These are phyloP conservation scores for Venturia pyrina DNA, from an alignment of 2,329 filamentous ascomycete genomes.

Conservation along the genomic window DNA sequence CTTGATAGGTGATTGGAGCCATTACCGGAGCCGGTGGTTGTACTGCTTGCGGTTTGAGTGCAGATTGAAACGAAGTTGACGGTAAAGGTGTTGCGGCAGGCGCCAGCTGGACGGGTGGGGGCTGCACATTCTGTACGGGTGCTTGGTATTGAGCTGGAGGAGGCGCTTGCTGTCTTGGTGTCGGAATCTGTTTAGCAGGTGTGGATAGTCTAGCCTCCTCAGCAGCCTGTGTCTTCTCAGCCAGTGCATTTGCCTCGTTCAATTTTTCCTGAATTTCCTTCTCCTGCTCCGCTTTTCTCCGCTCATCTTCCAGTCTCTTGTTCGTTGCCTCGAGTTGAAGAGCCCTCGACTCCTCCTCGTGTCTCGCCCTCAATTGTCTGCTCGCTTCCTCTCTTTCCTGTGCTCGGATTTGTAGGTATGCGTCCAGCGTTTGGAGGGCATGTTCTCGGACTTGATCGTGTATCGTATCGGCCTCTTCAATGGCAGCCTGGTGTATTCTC, in stretches of 20 bases:
- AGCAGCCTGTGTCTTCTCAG: neutral
- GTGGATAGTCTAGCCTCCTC: neutral
- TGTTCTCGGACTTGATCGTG: conserved; percentile 9
- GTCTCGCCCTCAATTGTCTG: conserved; percentile 21
- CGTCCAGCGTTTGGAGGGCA: conserved; percentile 3
- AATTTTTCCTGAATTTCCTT: conserved; percentile 12
- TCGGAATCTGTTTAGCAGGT: conserved; percentile 1
- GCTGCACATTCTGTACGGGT: neutral
- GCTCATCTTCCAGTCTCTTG: conserved; percentile 15
- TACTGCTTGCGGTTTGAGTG: neutral
- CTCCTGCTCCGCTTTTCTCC: conserved; percentile 18
- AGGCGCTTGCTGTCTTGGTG: neutral
- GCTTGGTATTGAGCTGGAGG: neutral
- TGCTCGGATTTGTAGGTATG: neutral
- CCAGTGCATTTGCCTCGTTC: conserved; percentile 4
- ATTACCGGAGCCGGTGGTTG: neutral
- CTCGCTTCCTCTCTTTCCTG: neutral
- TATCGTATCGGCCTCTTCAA: conserved; percentile 3
- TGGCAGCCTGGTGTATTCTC: neutral
- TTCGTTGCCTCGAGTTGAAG: conserved; percentile 15
- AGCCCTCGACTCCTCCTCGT: conserved; percentile 16
- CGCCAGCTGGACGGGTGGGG: neutral
- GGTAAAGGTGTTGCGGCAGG: neutral
- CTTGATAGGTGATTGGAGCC: neutral
- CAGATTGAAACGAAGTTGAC: neutral